Percentiles rank a stretch among this genome's conserved stretches.
phyloP scores from a whole-genome alignment of 148 eudicot genomes.

The Agrostemma githago region DNA sequence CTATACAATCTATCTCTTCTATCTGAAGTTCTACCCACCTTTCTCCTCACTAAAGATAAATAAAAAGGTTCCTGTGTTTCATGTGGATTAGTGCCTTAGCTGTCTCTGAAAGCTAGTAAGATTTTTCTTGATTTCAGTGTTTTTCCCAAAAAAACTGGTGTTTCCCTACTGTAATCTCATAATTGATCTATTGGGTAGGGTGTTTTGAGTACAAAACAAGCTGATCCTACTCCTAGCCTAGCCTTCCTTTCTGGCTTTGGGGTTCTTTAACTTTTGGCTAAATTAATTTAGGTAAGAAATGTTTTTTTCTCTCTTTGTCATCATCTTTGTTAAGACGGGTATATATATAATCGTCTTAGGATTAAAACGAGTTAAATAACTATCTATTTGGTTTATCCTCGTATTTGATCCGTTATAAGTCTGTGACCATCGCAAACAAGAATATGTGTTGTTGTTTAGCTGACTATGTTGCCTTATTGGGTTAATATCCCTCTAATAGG shows the following conservation, averaged over 20 bases:
- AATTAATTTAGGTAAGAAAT: slow-evolving; percentile 27
- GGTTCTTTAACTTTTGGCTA: slow-evolving; percentile 24
- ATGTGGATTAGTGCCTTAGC: slow-evolving; percentile 41
- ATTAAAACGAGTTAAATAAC: too few species aligned
- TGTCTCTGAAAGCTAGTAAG: slow-evolving; percentile 22
- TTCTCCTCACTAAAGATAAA: slow-evolving; percentile 18
- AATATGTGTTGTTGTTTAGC: background rate
- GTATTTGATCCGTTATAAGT: too few species aligned
- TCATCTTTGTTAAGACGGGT: too few species aligned
- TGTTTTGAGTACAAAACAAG: slow-evolving; percentile 21
- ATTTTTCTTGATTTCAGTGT: slow-evolving; percentile 20
- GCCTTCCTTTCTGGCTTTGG: slow-evolving; percentile 13
- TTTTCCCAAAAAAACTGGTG: slow-evolving; percentile 29
- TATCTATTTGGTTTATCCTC: too few species aligned
- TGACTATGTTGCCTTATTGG: slow-evolving; percentile 11
- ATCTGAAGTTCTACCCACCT: background rate
- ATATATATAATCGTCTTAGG: too few species aligned
- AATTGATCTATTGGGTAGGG: slow-evolving; percentile 23
- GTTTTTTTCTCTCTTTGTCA: background rate
- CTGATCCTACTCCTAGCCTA: slow-evolving; percentile 5
- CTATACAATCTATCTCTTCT: slow-evolving; percentile 20
- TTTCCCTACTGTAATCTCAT: slow-evolving; percentile 30
- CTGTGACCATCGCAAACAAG: too few species aligned
- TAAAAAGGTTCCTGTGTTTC: slow-evolving; percentile 23
- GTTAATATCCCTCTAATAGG: slow-evolving; percentile 14